These are phyloP conservation scores for Periconia macrospinosa DNA, from an alignment of 2,329 filamentous ascomycete genomes.

Conservation along the genomic window DNA sequence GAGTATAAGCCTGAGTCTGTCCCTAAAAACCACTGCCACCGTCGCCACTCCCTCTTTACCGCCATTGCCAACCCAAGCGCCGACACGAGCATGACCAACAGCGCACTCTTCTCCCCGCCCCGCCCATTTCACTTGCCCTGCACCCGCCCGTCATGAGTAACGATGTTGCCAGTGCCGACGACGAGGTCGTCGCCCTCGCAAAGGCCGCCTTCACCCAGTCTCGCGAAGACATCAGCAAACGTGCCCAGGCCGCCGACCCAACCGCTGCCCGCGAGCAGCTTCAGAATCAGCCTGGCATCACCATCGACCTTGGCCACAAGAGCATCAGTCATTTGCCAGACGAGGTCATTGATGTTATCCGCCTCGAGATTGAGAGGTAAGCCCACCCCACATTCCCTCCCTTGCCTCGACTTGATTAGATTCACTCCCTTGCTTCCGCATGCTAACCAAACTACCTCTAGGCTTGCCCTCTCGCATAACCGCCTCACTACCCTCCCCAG, in stretches of 20 bases:
- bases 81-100: slow-evolving; percentile 8
- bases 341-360: slow-evolving; percentile 74
- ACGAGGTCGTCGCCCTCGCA: slow-evolving; percentile 67
- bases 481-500: slow-evolving; percentile 69
- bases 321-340: slow-evolving; percentile 72
- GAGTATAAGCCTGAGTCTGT: neutral
- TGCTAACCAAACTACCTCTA: slow-evolving; percentile 42
- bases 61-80: neutral
- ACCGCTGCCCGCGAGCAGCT: slow-evolving; percentile 60
- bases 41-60: neutral
- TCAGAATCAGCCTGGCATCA: slow-evolving; percentile 67
- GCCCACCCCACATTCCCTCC: slow-evolving; percentile 1
- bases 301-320: slow-evolving; percentile 76
- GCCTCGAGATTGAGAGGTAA: slow-evolving; percentile 72
- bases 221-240: slow-evolving; percentile 62
- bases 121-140: neutral
- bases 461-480: slow-evolving; percentile 81
- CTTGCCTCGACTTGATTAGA: neutral
- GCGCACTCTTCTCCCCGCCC: slow-evolving; percentile 6
- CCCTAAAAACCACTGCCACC: neutral
- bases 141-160: slow-evolving; percentile 36
- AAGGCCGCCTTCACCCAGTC: slow-evolving; percentile 69
- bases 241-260: slow-evolving; percentile 57
- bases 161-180: slow-evolving; percentile 57
- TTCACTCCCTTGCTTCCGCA: neutral